Evolutionary conservation across 2,329 filamentous ascomycete species (phyloP).

Genomic region (Epichloe glyceriae): DNA sequence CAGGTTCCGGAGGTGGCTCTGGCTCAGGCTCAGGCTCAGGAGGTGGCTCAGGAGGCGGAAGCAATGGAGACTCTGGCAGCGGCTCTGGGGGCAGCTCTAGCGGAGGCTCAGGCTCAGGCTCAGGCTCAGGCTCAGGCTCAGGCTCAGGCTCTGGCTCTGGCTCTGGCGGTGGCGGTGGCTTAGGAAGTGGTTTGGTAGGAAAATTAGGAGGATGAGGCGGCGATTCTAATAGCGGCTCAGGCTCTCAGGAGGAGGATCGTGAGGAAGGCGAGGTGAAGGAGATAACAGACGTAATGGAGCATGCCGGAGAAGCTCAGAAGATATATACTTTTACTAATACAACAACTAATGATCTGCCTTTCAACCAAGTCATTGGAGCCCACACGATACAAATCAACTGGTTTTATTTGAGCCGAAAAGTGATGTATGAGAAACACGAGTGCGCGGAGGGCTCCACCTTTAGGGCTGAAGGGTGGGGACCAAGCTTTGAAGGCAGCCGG

Average conservation of each 20-base stretch:
- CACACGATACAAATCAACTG: too few species aligned
- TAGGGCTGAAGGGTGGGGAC: background rate
- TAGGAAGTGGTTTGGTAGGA: background rate
- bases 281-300: background rate
- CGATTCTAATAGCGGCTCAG: background rate
- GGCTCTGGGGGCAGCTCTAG: background rate
- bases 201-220: background rate
- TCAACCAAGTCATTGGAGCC: too few species aligned
- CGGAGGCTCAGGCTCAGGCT: background rate
- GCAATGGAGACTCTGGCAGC: background rate
- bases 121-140: background rate
- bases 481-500: background rate
- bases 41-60: background rate
- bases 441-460: background rate
- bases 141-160: background rate
- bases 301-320: background rate
- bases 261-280: background rate
- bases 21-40: background rate
- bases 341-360: too few species aligned
- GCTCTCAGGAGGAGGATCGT: background rate
- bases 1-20: too few species aligned
- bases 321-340: background rate
- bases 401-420: too few species aligned
- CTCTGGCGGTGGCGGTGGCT: background rate
- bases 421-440: too few species aligned